These are phyloP conservation scores for Fragosphaeria purpurea DNA, from an alignment of 2,329 filamentous ascomycete genomes.

Conservation along the genomic window DNA sequence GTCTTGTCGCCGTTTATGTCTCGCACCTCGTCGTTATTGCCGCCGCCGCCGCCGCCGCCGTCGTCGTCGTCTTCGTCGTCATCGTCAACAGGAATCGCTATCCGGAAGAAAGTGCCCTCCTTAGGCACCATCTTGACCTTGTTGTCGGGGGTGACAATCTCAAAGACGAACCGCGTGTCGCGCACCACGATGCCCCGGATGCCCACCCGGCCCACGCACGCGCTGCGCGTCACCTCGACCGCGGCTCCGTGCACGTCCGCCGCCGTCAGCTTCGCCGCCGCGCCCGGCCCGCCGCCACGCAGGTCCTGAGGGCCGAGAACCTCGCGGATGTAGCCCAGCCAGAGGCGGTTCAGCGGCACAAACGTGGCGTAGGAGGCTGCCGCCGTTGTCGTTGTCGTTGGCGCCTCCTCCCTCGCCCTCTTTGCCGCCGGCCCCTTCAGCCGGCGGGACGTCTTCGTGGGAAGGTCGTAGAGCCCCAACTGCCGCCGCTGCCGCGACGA, in stretches of 20 bases:
- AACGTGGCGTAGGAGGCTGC: slow-evolving; percentile 63
- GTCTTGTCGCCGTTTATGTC: neutral
- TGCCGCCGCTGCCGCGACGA: slow-evolving; percentile 69
- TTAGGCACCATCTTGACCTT: slow-evolving; percentile 75
- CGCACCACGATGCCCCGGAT: slow-evolving; percentile 77
- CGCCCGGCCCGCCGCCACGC: slow-evolving; percentile 43
- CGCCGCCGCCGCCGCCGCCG: neutral
- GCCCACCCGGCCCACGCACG: slow-evolving; percentile 73
- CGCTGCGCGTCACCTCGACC: slow-evolving; percentile 71
- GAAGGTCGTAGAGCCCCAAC: slow-evolving; percentile 65
- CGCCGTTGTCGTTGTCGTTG: slow-evolving; percentile 28
- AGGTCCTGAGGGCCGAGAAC: slow-evolving; percentile 53
- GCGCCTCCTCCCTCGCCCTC: neutral
- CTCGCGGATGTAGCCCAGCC: slow-evolving; percentile 78
- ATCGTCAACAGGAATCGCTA: slow-evolving; percentile 45
- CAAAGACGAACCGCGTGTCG: slow-evolving; percentile 78
- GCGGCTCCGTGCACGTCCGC: slow-evolving; percentile 87
- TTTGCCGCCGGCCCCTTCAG: neutral
- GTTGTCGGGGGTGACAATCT: slow-evolving; percentile 65
- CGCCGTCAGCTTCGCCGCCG: slow-evolving; percentile 66
- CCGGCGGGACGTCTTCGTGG: slow-evolving; percentile 19
- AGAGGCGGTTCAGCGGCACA: slow-evolving; percentile 65
- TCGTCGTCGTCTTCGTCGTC: slow-evolving; percentile 11
- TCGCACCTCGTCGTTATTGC: slow-evolving; percentile 12
- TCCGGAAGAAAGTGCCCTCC: slow-evolving; percentile 75